Evolutionary conservation across 108 stramenopile genomes (phyloP), one percentile per base, ranked within the genome.

Genomic region (Nitzschia inconspicua): DNA sequence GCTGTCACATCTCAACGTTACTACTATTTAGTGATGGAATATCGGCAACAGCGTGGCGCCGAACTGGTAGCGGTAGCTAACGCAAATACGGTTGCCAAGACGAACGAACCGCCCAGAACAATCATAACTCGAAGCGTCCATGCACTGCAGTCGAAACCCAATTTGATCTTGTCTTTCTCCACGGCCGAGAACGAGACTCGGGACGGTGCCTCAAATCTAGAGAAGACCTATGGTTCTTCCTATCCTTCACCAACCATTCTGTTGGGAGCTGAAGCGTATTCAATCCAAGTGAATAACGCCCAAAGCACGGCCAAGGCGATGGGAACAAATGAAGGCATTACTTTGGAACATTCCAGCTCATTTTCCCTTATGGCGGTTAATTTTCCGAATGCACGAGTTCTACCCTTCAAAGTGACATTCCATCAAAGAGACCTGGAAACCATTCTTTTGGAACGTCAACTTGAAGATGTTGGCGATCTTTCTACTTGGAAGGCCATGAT

Each of bases 21-120:
- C 47, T 82, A 60, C 30, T 82, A 76, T 43, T 59, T 82, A 44
- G 68, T 68, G 4, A 58, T 65, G 28, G 46, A 76, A 32, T 76
- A 50, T 31, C 75, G 66, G 5, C 31, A 47, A 11, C 28, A 58
- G 5, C 29, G 55, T 23, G 72, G 75, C 14, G 62, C 80, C 2
- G 47, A 82, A 57, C 16, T 82, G 23, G 70, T 68, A 2, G 54
- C 72, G 3, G 37, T 48, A 13, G 26, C 64, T 13, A 58, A 4
- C 1, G 24, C 13, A 23, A 4, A 3, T 0, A 42, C 26, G 25
- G 42, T 48, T 14, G 37, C 37, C 11, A 39, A 11, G 37, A 11
- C n/a, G n/a, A n/a, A n/a, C n/a, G n/a, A n/a, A n/a, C n/a, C n/a
- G n/a, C n/a, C 13, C 36, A 11, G 8, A 11, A 10, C 11, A 11